Percentiles rank a stretch among this genome's conserved stretches.
phyloP scores from a whole-genome alignment of 2,329 filamentous ascomycete species.

The Stachybotrys chlorohalonatus region DNA sequence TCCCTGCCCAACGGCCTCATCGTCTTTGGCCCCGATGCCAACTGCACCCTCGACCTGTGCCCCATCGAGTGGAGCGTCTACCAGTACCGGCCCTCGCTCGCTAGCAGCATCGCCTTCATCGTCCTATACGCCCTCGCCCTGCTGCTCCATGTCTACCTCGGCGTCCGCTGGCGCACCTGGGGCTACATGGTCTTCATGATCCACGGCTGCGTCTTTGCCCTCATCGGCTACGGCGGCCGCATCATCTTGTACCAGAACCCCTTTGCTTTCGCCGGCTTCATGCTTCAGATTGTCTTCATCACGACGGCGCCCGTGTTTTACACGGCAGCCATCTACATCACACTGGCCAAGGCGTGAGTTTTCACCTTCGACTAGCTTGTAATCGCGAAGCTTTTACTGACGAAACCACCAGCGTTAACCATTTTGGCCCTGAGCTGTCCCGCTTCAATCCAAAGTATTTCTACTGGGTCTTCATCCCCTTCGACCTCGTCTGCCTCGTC shows the following conservation, averaged over 20 bases:
- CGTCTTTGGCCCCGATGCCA: conserved; percentile 31
- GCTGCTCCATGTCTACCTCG: conserved; percentile 27
- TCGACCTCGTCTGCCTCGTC: conserved; percentile 40
- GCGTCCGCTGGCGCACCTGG: conserved; percentile 28
- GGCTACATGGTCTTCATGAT: conserved; percentile 39
- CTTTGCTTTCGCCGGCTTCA: conserved; percentile 47
- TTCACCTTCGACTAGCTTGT: background rate
- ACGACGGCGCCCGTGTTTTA: conserved; percentile 20
- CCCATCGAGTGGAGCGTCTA: conserved; percentile 30
- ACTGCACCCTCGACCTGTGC: conserved; percentile 38
- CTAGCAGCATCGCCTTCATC: conserved; percentile 36
- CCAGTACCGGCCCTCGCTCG: conserved; percentile 28
- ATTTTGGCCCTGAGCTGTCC: conserved; percentile 11
- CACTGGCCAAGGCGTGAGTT: conserved; percentile 17
- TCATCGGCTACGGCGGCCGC: conserved; percentile 53
- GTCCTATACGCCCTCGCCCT: conserved; percentile 32
- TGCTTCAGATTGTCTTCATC: conserved; percentile 47
- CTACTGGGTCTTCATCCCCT: conserved; percentile 24
- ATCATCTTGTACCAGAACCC: conserved; percentile 46
- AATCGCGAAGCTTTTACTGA: background rate
- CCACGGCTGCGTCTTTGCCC: conserved; percentile 44
- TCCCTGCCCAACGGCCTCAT: conserved; percentile 8
- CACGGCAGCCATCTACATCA: conserved; percentile 17
- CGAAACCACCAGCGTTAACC: conserved; percentile 9
- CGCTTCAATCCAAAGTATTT: conserved; percentile 11